These are phyloP conservation scores for Thymus quinquecostatus DNA, from an alignment of 257 asterid genomes.

Conservation along the genomic window DNA sequence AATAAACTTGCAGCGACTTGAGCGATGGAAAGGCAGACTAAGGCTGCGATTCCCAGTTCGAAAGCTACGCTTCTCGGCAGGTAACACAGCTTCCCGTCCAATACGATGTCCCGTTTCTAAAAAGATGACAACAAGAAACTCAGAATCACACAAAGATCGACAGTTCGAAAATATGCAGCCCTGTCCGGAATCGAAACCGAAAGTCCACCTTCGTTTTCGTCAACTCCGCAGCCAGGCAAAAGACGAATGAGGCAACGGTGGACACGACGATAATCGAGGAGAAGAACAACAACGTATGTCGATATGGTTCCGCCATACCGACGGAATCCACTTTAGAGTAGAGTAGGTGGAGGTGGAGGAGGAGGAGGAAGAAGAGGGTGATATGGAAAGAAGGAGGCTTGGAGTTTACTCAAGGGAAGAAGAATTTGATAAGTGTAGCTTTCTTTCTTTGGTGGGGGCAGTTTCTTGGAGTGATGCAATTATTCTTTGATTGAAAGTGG, in stretches of 20 bases:
- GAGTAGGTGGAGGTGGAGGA: background rate
- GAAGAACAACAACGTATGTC: slow-evolving; percentile 32
- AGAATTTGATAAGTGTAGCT: slow-evolving; percentile 22
- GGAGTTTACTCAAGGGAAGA: slow-evolving; percentile 51
- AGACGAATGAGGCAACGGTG: slow-evolving; percentile 50
- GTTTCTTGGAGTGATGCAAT: slow-evolving; percentile 8
- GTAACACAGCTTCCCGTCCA: slow-evolving; percentile 67
- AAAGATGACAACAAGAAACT: background rate
- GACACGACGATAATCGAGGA: slow-evolving; percentile 38
- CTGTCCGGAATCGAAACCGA: background rate
- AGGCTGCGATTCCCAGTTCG: slow-evolving; percentile 59
- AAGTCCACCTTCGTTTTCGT: slow-evolving; percentile 58
- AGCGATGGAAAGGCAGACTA: slow-evolving; percentile 41
- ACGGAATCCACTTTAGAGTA: background rate
- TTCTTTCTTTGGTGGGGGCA: slow-evolving; percentile 12
- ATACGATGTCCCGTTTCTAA: slow-evolving; percentile 64
- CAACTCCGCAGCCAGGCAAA: slow-evolving; percentile 83
- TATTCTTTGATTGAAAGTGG: slow-evolving; percentile 26
- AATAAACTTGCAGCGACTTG: slow-evolving; percentile 58
- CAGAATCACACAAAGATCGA: background rate
- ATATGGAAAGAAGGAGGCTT: slow-evolving; percentile 38
- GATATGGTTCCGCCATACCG: slow-evolving; percentile 46
- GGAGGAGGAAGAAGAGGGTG: background rate
- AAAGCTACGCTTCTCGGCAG: slow-evolving; percentile 58
- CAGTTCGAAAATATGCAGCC: background rate